Percentiles rank a stretch among this genome's conserved stretches.
These are phyloP conservation scores for Lepraria neglecta DNA, from an alignment of 495 filamentous ascomycete species.

Conservation along the genomic window DNA sequence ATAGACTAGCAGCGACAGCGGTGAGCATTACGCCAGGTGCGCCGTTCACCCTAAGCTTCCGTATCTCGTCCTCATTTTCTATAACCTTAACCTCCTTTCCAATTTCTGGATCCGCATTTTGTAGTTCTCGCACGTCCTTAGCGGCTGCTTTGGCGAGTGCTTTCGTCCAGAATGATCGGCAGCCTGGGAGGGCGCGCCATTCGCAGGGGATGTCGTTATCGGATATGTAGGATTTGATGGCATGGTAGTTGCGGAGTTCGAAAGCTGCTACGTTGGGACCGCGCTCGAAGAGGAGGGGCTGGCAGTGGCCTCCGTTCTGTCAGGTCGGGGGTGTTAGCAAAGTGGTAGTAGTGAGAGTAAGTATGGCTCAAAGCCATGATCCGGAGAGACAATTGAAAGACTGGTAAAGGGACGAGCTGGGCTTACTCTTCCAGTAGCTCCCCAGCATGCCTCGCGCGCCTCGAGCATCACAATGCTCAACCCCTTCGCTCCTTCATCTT, in stretches of 20 bases:
- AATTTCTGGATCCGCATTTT: constrained; percentile 47
- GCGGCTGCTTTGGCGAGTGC: constrained; percentile 43
- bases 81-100: constrained; percentile 28
- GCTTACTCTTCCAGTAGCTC: constrained; percentile 61
- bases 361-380: background rate
- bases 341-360: background rate
- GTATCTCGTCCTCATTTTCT: constrained; percentile 30
- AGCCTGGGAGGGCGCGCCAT: constrained; percentile 46
- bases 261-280: constrained; percentile 51
- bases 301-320: constrained; percentile 70
- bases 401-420: background rate
- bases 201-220: constrained; percentile 55
- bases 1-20: constrained; percentile 46
- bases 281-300: constrained; percentile 52
- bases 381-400: background rate
- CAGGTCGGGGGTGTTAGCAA: background rate
- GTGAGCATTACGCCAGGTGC: constrained; percentile 41
- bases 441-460: constrained; percentile 70
- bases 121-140: constrained; percentile 37
- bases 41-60: constrained; percentile 36
- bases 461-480: constrained; percentile 64
- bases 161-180: constrained; percentile 48
- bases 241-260: constrained; percentile 54
- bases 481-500: constrained; percentile 34
- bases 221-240: constrained; percentile 47